Conservation (phyloP, 208 protist genomes). For the Leishmania turanica region DNA sequence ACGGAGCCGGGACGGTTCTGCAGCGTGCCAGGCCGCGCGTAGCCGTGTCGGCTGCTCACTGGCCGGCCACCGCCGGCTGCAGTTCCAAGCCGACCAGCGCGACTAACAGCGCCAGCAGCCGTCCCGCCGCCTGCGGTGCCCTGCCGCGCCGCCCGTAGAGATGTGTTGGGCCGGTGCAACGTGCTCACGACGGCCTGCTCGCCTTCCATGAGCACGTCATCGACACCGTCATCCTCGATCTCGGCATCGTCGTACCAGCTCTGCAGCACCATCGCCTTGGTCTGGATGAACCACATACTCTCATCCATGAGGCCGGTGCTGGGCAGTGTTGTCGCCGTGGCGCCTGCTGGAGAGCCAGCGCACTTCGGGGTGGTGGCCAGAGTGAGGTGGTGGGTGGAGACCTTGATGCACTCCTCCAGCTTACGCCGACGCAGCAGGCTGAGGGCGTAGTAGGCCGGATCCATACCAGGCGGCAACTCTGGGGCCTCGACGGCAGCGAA, state of each 20-base stretch:
- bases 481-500: constrained; percentile 13
- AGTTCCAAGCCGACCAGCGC: constrained; percentile 45
- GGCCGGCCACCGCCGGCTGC: constrained; percentile 40
- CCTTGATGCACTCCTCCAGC: constrained; percentile 82
- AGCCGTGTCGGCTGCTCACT: constrained; percentile 81
- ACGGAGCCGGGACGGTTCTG: constrained; percentile 45
- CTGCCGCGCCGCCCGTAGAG: constrained; percentile 47
- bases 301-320: constrained; percentile 40
- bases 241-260: constrained; percentile 96
- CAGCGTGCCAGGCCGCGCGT: constrained; percentile 78
- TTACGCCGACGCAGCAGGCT: constrained; percentile 82
- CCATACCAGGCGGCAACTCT: constrained; percentile 71
- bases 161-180: constrained; percentile 86
- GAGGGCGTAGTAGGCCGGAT: constrained; percentile 91
- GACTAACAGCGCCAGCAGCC: not conserved
- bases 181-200: constrained; percentile 87
- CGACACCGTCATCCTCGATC: constrained; percentile 94
- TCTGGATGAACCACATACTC: constrained; percentile 94
- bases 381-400: constrained; percentile 79
- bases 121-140: constrained; percentile 28
- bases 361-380: constrained; percentile 1
- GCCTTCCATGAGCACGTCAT: constrained; percentile 92
- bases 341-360: not conserved
- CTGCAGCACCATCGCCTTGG: constrained; percentile 86
- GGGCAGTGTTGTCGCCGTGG: not conserved